Conservation (phyloP, 2,329 filamentous ascomycete species). For the Ophiocordyceps camponoti-rufipedis region DNA sequence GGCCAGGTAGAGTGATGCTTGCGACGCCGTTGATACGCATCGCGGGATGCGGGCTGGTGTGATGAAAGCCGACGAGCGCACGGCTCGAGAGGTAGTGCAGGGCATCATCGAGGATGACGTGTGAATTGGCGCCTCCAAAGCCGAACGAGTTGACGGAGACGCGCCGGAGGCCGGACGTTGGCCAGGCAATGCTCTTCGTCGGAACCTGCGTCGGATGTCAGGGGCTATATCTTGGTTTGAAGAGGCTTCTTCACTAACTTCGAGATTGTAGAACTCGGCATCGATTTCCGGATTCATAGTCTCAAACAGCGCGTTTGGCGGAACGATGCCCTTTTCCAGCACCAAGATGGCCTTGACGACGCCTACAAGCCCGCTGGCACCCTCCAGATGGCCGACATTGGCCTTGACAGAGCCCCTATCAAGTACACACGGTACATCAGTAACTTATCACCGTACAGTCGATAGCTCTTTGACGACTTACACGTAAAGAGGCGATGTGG, state of each 20-base stretch:
- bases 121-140: conserved; percentile 22
- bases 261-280: conserved; percentile 9
- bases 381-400: conserved; percentile 13
- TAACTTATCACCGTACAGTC: background rate
- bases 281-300: conserved; percentile 5
- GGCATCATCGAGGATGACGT: conserved; percentile 14
- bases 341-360: conserved; percentile 11
- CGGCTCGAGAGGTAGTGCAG: background rate
- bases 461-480: background rate
- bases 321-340: conserved; percentile 8
- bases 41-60: background rate
- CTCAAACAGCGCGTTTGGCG: conserved; percentile 7
- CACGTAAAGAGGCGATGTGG: background rate
- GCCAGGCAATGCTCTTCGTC: conserved; percentile 3
- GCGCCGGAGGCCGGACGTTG: conserved; percentile 18
- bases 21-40: background rate
- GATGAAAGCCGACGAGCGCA: background rate
- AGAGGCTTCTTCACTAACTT: conserved; percentile 11
- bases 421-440: background rate
- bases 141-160: conserved; percentile 27
- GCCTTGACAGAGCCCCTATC: conserved; percentile 8
- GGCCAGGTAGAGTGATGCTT: background rate
- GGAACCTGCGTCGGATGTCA: conserved; percentile 7
- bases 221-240: background rate
- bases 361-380: conserved; percentile 8